phyloP scores from a whole-genome alignment of 1,139 yeast genomes.

The Pneumocystis murina region DNA sequence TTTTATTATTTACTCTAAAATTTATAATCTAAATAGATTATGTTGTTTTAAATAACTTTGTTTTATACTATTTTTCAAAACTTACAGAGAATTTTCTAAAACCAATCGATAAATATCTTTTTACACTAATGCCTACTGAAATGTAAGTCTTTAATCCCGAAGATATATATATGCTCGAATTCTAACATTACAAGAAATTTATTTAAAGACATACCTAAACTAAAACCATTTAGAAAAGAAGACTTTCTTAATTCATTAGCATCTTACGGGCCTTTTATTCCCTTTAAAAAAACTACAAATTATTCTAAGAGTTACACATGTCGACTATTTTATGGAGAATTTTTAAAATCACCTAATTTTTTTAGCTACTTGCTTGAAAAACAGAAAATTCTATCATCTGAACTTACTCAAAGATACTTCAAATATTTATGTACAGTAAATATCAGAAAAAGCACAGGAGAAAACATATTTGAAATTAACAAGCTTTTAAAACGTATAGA shows the following conservation, averaged over 20 bases:
- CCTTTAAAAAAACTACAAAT: background rate
- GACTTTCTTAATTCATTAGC: background rate
- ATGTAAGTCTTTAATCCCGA: background rate
- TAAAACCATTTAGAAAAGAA: background rate
- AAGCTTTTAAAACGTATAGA: background rate
- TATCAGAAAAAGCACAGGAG: background rate
- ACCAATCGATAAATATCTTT: background rate
- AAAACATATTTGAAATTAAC: background rate
- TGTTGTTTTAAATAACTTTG: background rate
- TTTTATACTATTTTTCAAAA: background rate
- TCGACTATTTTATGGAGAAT: background rate
- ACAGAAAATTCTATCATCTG: background rate
- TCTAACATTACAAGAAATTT: background rate
- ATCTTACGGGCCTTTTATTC: background rate
- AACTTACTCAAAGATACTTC: background rate
- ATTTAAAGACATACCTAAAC: background rate
- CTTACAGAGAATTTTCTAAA: background rate
- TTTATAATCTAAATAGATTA: background rate
- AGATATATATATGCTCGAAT: background rate
- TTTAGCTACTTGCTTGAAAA: background rate
- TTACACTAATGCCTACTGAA: background rate
- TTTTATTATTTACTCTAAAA: background rate
- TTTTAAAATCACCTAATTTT: background rate
- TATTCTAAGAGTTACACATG: background rate
- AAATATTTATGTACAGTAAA: background rate